Evolutionary conservation across 257 asterid species (phyloP).

Genomic region (Scutellaria galericulata): DNA sequence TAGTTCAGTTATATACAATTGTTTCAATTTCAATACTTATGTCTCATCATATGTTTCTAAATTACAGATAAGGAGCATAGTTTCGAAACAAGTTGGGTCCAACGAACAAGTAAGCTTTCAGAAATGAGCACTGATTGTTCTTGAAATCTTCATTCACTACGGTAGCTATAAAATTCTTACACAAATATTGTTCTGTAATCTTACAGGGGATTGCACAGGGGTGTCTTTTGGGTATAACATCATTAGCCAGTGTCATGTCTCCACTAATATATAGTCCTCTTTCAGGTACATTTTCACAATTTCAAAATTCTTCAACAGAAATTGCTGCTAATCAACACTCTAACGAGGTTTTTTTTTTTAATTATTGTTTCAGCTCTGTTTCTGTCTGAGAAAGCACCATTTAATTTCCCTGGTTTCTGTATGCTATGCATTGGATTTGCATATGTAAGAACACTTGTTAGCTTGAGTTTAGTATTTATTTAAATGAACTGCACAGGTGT

Average conservation of each 20-base stretch:
- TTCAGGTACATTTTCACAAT: conserved; percentile 25
- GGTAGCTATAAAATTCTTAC: not conserved
- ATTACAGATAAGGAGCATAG: conserved; percentile 35
- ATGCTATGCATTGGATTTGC: conserved; percentile 36
- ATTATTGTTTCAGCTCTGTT: conserved; percentile 24
- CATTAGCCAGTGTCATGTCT: conserved; percentile 24
- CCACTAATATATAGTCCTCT: conserved; percentile 34
- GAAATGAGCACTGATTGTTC: not conserved
- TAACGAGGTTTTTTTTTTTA: not conserved
- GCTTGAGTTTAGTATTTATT: not conserved
- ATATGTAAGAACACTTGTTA: conserved; percentile 25
- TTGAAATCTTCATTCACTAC: too few relatives aligned
- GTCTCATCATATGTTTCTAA: not conserved
- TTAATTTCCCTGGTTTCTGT: conserved; percentile 36
- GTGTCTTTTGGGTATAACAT: conserved; percentile 29
- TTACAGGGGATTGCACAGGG: conserved; percentile 37
- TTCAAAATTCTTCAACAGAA: too few relatives aligned
- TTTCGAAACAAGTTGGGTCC: conserved; percentile 33
- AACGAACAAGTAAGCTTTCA: conserved; percentile 31
- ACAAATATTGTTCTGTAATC: not conserved
- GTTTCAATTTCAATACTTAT: not conserved
- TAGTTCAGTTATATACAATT: not conserved
- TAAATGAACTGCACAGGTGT: not conserved
- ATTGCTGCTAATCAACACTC: not conserved
- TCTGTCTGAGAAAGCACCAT: conserved; percentile 32